Evolutionary conservation across 2,329 filamentous ascomycete genomes (phyloP).

Genomic region (Verticillium longisporum): DNA sequence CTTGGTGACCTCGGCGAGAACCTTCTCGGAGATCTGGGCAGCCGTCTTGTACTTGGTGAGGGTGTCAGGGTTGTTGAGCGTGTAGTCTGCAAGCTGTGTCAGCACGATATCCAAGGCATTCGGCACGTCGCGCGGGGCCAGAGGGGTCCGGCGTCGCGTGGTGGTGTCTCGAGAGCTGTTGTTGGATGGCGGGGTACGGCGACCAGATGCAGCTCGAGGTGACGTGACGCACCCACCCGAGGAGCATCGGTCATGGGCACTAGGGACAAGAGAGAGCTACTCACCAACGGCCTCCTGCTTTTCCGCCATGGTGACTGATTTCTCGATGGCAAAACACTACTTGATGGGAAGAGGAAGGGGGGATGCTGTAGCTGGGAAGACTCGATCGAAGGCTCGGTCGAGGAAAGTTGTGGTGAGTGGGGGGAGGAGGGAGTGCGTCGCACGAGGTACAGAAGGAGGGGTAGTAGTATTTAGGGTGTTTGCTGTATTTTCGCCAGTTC

Average conservation of each 20-base stretch:
- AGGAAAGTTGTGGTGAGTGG: not conserved
- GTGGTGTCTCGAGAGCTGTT: not conserved
- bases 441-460: not conserved
- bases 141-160: not conserved
- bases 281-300: not conserved
- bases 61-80: constrained; percentile 85
- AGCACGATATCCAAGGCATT: not conserved
- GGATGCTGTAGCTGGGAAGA: not conserved
- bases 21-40: constrained; percentile 90
- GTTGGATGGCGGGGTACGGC: not conserved
- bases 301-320: not conserved
- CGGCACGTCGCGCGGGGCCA: not conserved
- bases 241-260: not conserved
- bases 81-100: constrained; percentile 57
- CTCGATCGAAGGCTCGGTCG: not conserved
- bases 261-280: not conserved
- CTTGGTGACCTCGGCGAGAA: constrained; percentile 74
- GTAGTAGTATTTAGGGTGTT: not conserved
- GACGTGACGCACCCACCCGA: not conserved
- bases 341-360: not conserved
- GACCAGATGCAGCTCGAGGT: not conserved
- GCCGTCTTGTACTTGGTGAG: constrained; percentile 99
- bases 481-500: not conserved
- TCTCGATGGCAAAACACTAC: not conserved
- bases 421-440: not conserved